Evolutionary conservation across 164 flowering plant species (phyloP), one percentile per base, ranked within the genome.

Genomic region (Cinnamomum chago): DNA sequence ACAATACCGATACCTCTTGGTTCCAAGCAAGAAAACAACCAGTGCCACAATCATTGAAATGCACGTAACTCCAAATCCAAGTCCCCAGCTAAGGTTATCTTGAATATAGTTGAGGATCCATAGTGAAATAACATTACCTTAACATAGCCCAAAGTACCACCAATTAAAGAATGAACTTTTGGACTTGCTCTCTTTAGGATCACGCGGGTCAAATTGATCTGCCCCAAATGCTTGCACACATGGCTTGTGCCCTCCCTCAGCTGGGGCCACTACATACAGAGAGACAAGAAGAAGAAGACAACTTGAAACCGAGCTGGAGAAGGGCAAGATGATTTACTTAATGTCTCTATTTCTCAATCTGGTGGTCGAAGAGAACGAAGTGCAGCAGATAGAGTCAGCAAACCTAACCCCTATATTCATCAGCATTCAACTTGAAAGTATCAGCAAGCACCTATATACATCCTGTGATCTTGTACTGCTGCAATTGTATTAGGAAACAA

Each of bases 141-240:
- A 55, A 62, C 77, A 83, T 22, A 83, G 10, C 14, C 84, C 75
- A 70, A 86, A 85, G 68, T 84, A 84, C 94, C 92, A 89, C 90
- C 89, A 86, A 58, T 89, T 87, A 77, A 89, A 89, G 79, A 89
- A 89, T 11, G 90, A 87, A 76, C 88, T 82, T 75, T 81, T 87
- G 4, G 83, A 79, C 73, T 73, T 84, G 78, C 78, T 64, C 80
- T 89, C 88, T 9, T 76, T 40, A 4, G 82, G 77, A 51, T 85
- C 73, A 18, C 74, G 58, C 2, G 75, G 77, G 67, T 87, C 92
- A 71, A 89, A 87, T 55, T 89, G 92, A 75, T 89, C 89, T 0
- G 92, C 90, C n/a, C 92, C 90, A 79, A 89, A 89, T 27, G 90
- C 89, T 74, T 86, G 89, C 47, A 84, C 84, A 62, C 89, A 89